Conservation (phyloP, 2,329 filamentous ascomycete genomes). For the Paracoccidioides lutzii region DNA sequence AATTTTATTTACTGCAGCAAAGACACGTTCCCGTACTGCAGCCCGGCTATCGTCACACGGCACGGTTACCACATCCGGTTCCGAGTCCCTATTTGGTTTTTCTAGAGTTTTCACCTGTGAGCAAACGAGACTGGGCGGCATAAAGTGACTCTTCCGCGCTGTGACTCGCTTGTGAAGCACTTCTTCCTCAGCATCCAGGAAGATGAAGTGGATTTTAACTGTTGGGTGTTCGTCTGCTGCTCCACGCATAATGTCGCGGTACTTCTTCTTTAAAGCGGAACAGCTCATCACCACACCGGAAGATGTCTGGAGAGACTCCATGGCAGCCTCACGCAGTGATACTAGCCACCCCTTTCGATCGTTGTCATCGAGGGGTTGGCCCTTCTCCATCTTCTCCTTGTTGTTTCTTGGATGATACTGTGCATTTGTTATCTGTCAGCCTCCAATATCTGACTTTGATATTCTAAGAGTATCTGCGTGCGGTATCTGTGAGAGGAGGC, state of each 20-base stretch:
- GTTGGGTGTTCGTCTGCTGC: slow-evolving; percentile 61
- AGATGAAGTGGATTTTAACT: slow-evolving; percentile 83
- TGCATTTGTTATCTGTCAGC: slow-evolving; percentile 3
- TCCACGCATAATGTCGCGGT: slow-evolving; percentile 79
- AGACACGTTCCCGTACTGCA: slow-evolving; percentile 22
- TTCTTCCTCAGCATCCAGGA: slow-evolving; percentile 65
- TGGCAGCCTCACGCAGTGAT: slow-evolving; percentile 51
- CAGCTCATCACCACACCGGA: slow-evolving; percentile 85
- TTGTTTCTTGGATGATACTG: slow-evolving; percentile 49
- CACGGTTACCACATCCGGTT: slow-evolving; percentile 56
- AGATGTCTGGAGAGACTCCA: slow-evolving; percentile 38
- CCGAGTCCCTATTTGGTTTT: slow-evolving; percentile 53
- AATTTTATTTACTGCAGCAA: slow-evolving; percentile 6
- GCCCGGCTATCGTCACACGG: slow-evolving; percentile 44
- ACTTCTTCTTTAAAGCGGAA: slow-evolving; percentile 92
- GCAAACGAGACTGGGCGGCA: slow-evolving; percentile 90
- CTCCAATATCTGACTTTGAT: not conserved
- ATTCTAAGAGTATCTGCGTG: not conserved
- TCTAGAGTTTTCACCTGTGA: slow-evolving; percentile 87
- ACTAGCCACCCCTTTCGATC: slow-evolving; percentile 98
- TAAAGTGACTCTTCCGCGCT: slow-evolving; percentile 71
- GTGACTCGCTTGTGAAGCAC: slow-evolving; percentile 64
- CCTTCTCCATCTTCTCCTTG: slow-evolving; percentile 79
- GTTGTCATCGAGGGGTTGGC: slow-evolving; percentile 73
- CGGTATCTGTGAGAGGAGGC: not conserved